Conservation (phyloP, 2,329 filamentous ascomycete genomes). For the Aureobasidium sp. region DNA sequence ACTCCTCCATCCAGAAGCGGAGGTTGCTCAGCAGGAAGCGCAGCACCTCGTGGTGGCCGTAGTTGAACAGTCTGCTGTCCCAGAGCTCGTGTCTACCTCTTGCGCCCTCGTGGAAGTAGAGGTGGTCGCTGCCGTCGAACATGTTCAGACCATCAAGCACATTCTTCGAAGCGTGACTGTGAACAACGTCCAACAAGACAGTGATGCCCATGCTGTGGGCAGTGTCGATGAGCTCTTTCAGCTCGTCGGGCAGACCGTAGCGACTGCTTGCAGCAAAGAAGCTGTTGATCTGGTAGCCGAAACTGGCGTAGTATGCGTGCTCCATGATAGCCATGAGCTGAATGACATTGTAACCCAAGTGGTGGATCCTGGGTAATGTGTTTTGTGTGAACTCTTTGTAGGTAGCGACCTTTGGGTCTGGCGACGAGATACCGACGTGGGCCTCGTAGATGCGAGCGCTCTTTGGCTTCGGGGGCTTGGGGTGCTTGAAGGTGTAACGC, state of each 20-base stretch:
- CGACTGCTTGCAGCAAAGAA: slow-evolving; percentile 97
- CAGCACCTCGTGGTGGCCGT: slow-evolving; percentile 85
- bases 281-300: slow-evolving; percentile 97
- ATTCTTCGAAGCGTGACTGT: slow-evolving; percentile 97
- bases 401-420: slow-evolving; percentile 77
- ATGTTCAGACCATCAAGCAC: slow-evolving; percentile 89
- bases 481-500: slow-evolving; percentile 76
- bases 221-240: slow-evolving; percentile 94
- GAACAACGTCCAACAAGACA: slow-evolving; percentile 88
- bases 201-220: slow-evolving; percentile 86
- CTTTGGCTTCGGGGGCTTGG: slow-evolving; percentile 69
- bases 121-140: slow-evolving; percentile 90
- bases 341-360: slow-evolving; percentile 91
- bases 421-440: slow-evolving; percentile 95
- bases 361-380: slow-evolving; percentile 83
- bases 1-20: slow-evolving; percentile 99
- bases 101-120: slow-evolving; percentile 84
- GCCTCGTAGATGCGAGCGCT: slow-evolving; percentile 95
- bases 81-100: slow-evolving; percentile 86
- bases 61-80: slow-evolving; percentile 97
- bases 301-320: slow-evolving; percentile 98
- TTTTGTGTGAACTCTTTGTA: slow-evolving; percentile 96
- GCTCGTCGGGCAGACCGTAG: slow-evolving; percentile 84
- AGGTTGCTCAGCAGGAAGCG: slow-evolving; percentile 94
- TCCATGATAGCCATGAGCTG: slow-evolving; percentile 99